Evolutionary conservation across 768 basidiomycete genomes (phyloP).

Genomic region (Amanita pallidorosea): DNA sequence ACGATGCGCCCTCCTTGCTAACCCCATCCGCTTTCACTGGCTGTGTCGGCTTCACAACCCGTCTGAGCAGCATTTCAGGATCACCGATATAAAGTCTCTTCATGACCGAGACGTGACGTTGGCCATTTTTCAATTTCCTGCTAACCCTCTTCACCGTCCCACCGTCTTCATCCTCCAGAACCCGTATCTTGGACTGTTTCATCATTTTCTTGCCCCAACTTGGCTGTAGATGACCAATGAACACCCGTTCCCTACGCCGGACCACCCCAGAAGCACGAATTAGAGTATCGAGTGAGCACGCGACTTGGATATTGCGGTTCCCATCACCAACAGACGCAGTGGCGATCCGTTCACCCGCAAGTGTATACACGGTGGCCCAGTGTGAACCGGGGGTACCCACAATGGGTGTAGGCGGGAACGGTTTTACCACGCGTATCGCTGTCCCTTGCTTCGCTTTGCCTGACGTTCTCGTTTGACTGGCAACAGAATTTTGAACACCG

Average conservation of each 20-base stretch:
- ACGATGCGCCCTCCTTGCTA: background rate
- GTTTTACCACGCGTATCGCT: background rate
- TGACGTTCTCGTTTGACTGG: background rate
- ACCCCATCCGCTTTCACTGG: background rate
- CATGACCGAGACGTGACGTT: background rate
- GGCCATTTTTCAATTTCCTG: background rate
- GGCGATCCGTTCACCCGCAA: constrained; percentile 18
- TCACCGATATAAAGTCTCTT: constrained; percentile 7
- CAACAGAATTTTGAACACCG: background rate
- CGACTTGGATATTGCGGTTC: constrained; percentile 13
- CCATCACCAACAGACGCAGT: constrained; percentile 14
- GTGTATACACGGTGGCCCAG: constrained; percentile 20
- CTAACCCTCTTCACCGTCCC: background rate
- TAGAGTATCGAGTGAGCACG: constrained; percentile 8
- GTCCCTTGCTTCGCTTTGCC: background rate
- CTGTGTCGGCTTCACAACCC: background rate
- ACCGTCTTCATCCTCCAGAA: background rate
- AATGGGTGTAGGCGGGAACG: constrained; percentile 3
- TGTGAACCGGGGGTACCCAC: constrained; percentile 11
- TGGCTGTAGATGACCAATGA: constrained; percentile 19
- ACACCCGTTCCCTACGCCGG: constrained; percentile 12
- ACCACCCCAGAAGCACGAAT: background rate
- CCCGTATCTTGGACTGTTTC: background rate
- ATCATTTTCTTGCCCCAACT: constrained; percentile 17
- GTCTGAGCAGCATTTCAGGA: constrained; percentile 2